Evolutionary conservation across 176 grass and related monocot genomes (phyloP).

Genomic region (Typha latifolia): DNA sequence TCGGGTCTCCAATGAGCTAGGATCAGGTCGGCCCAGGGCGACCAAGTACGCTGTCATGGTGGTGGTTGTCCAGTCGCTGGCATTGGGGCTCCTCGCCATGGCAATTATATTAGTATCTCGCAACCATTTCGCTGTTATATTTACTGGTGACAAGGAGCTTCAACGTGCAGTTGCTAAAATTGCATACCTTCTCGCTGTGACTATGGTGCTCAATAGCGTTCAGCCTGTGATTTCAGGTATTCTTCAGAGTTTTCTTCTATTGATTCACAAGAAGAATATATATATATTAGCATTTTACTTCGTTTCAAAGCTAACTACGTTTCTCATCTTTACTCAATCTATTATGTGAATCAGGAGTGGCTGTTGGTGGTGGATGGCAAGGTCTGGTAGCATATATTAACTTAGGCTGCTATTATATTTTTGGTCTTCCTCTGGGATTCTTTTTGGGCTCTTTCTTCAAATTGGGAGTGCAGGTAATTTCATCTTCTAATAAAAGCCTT

Average conservation of each 20-base stretch:
- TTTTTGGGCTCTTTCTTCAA: conserved; percentile 36
- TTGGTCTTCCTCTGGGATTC: conserved; percentile 37
- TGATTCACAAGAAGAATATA: too few species aligned
- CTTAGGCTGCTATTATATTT: conserved; percentile 46
- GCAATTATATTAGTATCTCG: conserved; percentile 13
- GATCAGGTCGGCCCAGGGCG: conserved; percentile 28
- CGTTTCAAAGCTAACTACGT: too few species aligned
- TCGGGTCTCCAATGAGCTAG: conserved; percentile 49
- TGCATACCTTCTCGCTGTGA: conserved; percentile 28
- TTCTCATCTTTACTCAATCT: not conserved
- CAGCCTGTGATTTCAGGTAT: conserved; percentile 49
- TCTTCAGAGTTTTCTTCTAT: too few species aligned
- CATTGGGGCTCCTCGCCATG: conserved; percentile 37
- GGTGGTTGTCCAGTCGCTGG: conserved; percentile 27
- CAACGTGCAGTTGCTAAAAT: conserved; percentile 30
- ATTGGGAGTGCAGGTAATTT: conserved; percentile 35
- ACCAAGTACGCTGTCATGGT: conserved; percentile 32
- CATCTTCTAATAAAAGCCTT: not conserved
- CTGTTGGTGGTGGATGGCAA: conserved; percentile 59
- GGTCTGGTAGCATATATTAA: conserved; percentile 60
- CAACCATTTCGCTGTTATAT: conserved; percentile 29
- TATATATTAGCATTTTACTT: too few species aligned
- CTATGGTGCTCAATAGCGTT: conserved; percentile 68
- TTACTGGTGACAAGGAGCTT: conserved; percentile 20
- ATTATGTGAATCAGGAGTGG: conserved; percentile 24